phyloP scores from a whole-genome alignment of 345 rosid species.

The Salix arbutifolia region DNA sequence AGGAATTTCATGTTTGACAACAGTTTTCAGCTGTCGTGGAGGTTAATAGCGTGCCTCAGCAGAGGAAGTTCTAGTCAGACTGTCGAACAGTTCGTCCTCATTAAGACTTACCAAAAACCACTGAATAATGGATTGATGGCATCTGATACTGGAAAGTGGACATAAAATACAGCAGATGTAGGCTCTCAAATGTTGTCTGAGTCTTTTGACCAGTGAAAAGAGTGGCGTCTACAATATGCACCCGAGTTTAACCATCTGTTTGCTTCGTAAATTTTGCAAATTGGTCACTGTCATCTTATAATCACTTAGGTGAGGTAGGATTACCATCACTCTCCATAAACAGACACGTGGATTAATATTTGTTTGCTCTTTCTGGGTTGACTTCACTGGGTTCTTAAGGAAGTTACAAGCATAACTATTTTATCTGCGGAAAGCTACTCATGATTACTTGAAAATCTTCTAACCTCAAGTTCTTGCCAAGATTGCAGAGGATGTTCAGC shows the following conservation, averaged over 20 bases:
- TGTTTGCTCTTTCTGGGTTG: not conserved
- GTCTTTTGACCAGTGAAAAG: not conserved
- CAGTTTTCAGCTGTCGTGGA: not conserved
- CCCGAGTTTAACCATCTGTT: not conserved
- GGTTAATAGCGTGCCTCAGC: not conserved
- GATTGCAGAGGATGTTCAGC: slow-evolving; percentile 79
- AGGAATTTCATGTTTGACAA: not conserved
- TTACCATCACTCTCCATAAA: not conserved
- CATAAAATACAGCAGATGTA: not conserved
- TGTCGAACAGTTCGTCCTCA: not conserved
- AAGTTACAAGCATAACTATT: not conserved
- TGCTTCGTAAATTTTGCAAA: not conserved
- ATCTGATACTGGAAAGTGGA: not conserved
- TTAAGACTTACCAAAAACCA: not conserved
- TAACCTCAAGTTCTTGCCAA: slow-evolving; percentile 44
- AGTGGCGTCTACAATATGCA: not conserved
- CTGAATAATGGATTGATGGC: not conserved
- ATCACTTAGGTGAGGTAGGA: not conserved
- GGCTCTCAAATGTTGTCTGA: no score
- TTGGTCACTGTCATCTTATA: not conserved
- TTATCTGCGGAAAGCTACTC: not conserved
- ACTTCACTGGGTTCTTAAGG: not conserved
- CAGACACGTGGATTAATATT: not conserved
- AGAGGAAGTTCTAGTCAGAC: not conserved
- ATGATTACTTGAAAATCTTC: slow-evolving; percentile 14